Base-by-base conservation (phyloP, 345 rosid species). In the Geranium rotundifolium region DNA sequence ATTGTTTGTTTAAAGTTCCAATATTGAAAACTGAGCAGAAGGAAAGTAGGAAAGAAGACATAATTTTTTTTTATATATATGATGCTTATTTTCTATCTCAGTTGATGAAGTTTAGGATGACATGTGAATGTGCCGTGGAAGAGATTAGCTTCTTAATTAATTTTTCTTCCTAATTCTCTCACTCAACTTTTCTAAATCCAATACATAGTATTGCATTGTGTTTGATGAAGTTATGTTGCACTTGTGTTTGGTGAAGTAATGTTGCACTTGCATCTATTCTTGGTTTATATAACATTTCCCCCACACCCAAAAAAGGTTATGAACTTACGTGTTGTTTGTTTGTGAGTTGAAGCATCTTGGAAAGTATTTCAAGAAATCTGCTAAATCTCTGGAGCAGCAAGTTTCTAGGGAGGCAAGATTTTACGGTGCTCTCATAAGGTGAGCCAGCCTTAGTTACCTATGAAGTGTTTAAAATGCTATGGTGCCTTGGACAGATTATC, bases 371-470 rank as follows among this genome's bases (percentile, higher is more conserved):
- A 87, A 84, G 81, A 91, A 85, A 82, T 85, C 95, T 69, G 86
- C 95, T 73, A 87, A 83, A 73, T 86, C 93, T 66, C 76, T 89
- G 79, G 91, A 87, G 69, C 93, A 81, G 76, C 88, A 89, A 73
- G 70, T 92, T 61, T 76, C 85, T 50, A 81, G 84, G 41, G 97
- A 92, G 74, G 96, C 98, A 73, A 89, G 89, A 69, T 92, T 92
- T 76, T 92, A 92, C 69, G 98, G 97, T 54, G 97, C 98, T 70
- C 79, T 92, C 61, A 87, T 92, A 76, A 85, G 97, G 98, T 89
- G 62, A 34, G 76, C 20, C 27, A 62, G 30, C 56, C 67, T 34
- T 55, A 41, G 50, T 41, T 41, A 41, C 50, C 50, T 41, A 41
- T 41, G 50, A 41, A 41, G 50, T 41, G 50, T 41, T 41, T 4